A percentile compares a stretch with the other conserved stretches of the same genome.
Conservation (phyloP, 352 stramenopile genomes). For the Phytophthora fragariaefolia region DNA sequence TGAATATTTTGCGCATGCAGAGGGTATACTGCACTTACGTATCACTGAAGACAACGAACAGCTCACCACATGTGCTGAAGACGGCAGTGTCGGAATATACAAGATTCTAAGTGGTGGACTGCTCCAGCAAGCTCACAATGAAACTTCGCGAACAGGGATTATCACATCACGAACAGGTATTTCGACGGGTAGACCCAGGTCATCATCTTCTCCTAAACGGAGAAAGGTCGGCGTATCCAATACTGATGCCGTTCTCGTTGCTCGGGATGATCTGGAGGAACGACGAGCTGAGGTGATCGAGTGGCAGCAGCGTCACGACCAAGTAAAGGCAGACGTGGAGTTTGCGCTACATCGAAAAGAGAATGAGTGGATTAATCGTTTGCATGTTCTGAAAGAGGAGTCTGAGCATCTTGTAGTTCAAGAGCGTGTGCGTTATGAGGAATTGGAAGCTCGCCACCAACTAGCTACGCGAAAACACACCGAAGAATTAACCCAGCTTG, state of each 20-base stretch:
- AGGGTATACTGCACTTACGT: conserved; percentile 68
- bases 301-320: conserved; percentile 75
- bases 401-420: conserved; percentile 80
- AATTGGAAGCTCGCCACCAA: conserved; percentile 79
- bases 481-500: conserved; percentile 80
- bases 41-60: conserved; percentile 78
- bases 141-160: conserved; percentile 1
- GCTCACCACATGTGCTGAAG: conserved; percentile 62
- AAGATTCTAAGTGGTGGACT: conserved; percentile 38
- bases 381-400: conserved; percentile 82
- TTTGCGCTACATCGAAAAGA: conserved; percentile 88
- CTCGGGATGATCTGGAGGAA: conserved; percentile 83
- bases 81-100: conserved; percentile 71
- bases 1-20: conserved; percentile 66
- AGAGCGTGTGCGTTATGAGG: conserved; percentile 79
- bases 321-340: conserved; percentile 85
- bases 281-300: conserved; percentile 53
- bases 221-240: conserved; percentile 24
- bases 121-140: conserved; percentile 10
- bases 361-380: conserved; percentile 86
- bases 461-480: conserved; percentile 70
- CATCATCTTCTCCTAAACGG: conserved; percentile 23
- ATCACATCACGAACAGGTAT: conserved; percentile 12
- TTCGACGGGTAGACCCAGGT: conserved; percentile 25
- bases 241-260: conserved; percentile 70